phyloP scores from a whole-genome alignment of 1,284 basidiomycete species.

The Trametes pubescens region DNA sequence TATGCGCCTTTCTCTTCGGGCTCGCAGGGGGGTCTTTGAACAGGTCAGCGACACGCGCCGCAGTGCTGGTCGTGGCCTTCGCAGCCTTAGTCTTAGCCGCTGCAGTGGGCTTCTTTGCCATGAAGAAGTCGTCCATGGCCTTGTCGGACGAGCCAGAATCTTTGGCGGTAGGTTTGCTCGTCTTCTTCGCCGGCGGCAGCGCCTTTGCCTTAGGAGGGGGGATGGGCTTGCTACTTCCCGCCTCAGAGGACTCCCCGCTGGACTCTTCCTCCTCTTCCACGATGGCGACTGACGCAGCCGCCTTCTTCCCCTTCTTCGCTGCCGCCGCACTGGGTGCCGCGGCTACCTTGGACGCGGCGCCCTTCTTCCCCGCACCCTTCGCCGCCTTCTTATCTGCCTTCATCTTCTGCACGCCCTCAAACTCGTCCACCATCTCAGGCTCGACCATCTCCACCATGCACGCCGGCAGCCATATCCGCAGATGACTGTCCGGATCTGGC shows the following conservation, averaged over 20 bases:
- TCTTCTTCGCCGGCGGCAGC: neutral
- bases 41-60: conserved; percentile 25
- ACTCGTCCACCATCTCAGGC: conserved; percentile 67
- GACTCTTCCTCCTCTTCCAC: conserved; percentile 32
- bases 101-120: conserved; percentile 22
- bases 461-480: conserved; percentile 81
- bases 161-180: conserved; percentile 1
- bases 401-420: conserved; percentile 57
- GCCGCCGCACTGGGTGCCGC: neutral
- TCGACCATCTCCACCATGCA: conserved; percentile 75
- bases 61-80: conserved; percentile 16
- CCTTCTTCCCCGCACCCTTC: conserved; percentile 25
- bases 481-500: conserved; percentile 55
- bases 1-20: conserved; percentile 2
- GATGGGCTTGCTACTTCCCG: neutral
- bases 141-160: conserved; percentile 3
- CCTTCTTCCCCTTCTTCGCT: conserved; percentile 23
- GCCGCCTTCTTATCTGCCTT: conserved; percentile 53
- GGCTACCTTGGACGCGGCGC: neutral
- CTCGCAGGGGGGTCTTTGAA: conserved; percentile 26
- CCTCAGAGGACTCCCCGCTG: conserved; percentile 12
- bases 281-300: neutral
- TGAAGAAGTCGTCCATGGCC: conserved; percentile 24
- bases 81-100: neutral
- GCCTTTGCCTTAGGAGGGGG: conserved; percentile 5